These are phyloP conservation scores for Malassezia brasiliensis DNA, from an alignment of 1,284 basidiomycete species.

Conservation along the genomic window DNA sequence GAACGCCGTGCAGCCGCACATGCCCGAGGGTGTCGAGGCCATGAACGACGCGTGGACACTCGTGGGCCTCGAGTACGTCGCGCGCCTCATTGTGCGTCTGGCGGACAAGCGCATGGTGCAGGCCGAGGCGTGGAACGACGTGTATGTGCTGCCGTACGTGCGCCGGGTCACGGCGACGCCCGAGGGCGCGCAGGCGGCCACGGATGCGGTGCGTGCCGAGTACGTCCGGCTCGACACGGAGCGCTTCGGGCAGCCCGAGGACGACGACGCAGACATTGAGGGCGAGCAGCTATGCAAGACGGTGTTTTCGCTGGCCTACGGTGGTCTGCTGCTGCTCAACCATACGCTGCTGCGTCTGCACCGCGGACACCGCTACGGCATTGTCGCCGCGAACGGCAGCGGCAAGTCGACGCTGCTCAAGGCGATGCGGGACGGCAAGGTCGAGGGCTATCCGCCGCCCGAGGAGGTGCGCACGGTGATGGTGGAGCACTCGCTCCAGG, in stretches of 20 bases:
- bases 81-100: conserved; percentile 34
- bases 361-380: conserved; percentile 79
- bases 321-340: conserved; percentile 84
- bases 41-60: conserved; percentile 36
- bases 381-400: conserved; percentile 87
- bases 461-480: conserved; percentile 77
- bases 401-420: conserved; percentile 96
- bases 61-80: conserved; percentile 35
- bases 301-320: conserved; percentile 92
- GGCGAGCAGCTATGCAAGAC: conserved; percentile 72
- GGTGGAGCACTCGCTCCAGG: conserved; percentile 92
- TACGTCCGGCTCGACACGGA: conserved; percentile 40
- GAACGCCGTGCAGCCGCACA: conserved; percentile 27
- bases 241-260: conserved; percentile 46
- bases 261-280: conserved; percentile 60
- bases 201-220: conserved; percentile 33
- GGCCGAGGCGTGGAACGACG: conserved; percentile 41
- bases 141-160: conserved; percentile 48
- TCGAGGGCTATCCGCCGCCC: conserved; percentile 84
- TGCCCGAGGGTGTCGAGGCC: conserved; percentile 27
- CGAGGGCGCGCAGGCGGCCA: conserved; percentile 32
- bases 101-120: conserved; percentile 45
- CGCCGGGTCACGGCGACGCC: conserved; percentile 44
- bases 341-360: conserved; percentile 85
- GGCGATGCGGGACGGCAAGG: conserved; percentile 85